These are phyloP conservation scores for Paramecium bursaria DNA, from an alignment of 73 alveolate species.

Conservation along the genomic window DNA sequence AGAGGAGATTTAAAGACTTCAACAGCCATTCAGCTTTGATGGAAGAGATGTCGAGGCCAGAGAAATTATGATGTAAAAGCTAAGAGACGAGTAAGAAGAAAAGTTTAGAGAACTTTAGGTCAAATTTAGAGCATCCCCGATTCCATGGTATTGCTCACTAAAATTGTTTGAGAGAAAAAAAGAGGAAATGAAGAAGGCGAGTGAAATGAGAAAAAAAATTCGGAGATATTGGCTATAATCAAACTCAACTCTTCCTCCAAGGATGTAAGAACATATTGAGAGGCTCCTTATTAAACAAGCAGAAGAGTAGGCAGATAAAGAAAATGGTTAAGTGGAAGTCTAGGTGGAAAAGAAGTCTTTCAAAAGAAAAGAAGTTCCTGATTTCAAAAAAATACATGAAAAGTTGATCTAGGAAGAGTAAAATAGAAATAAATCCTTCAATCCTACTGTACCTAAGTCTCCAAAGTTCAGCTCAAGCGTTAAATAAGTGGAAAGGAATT, in stretches of 20 bases:
- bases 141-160: constrained; percentile 56
- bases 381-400: constrained; percentile 24
- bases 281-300: neutral
- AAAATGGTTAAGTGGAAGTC: neutral
- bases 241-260: constrained; percentile 40
- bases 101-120: neutral
- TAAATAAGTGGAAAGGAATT: constrained; percentile 11
- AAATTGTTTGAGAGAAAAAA: constrained; percentile 28
- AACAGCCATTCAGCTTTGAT: constrained; percentile 32
- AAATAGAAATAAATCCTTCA: neutral
- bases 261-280: constrained; percentile 30
- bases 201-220: constrained; percentile 42
- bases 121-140: constrained; percentile 52
- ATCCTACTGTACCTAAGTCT: neutral
- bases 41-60: constrained; percentile 19
- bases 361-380: constrained; percentile 1
- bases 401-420: neutral
- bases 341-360: neutral
- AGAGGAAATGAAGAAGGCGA: neutral
- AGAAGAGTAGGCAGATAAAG: neutral
- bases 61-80: too few species aligned
- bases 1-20: neutral
- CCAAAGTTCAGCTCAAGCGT: constrained; percentile 39
- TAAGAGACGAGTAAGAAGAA: too few species aligned
- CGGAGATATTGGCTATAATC: constrained; percentile 29